A percentile compares a stretch with the other conserved stretches of the same genome.
Conservation (phyloP, 2,329 filamentous ascomycete species). For the Paecilomyces sp. region DNA sequence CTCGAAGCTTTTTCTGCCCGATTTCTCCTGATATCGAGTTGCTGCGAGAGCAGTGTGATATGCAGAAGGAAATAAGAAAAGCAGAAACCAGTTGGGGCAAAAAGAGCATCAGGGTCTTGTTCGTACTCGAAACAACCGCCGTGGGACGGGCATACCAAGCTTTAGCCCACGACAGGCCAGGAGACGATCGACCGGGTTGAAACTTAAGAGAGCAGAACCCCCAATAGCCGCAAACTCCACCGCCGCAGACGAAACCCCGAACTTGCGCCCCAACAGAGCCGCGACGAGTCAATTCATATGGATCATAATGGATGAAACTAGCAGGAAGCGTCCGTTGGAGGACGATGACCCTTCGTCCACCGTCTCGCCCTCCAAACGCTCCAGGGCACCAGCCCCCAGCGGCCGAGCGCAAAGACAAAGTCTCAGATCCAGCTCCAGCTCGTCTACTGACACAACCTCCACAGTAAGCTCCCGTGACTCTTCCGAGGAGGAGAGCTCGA, state of each 20-base stretch:
- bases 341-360: background rate
- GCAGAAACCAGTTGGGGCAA: background rate
- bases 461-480: background rate
- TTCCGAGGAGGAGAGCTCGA: background rate
- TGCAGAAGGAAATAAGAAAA: background rate
- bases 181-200: background rate
- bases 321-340: background rate
- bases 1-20: background rate
- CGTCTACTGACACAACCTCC: background rate
- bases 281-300: background rate
- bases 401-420: background rate
- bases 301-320: background rate
- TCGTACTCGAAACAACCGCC: background rate
- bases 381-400: background rate
- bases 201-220: background rate
- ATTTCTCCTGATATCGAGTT: background rate
- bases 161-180: background rate
- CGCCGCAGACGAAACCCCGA: slow-evolving; percentile 5
- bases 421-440: background rate
- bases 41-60: background rate
- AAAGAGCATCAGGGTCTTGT: background rate
- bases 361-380: background rate
- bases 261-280: background rate
- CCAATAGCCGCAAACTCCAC: slow-evolving; percentile 1
- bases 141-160: background rate